Evolutionary conservation across 2,329 filamentous ascomycete genomes (phyloP).

Genomic region (Calonectria multiphialidica): DNA sequence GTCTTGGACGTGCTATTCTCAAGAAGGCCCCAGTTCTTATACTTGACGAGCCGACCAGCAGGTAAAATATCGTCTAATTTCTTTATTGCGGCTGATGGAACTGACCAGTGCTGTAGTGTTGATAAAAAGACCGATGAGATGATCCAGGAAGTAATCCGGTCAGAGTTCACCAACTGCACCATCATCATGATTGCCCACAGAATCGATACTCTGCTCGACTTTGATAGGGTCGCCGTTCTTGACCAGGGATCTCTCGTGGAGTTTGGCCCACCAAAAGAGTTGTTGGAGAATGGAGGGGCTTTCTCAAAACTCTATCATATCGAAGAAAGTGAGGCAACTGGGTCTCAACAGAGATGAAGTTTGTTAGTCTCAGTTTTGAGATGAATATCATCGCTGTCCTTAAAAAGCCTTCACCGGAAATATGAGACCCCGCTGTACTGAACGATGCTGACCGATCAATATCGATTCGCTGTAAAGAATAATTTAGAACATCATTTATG

Average conservation of each 20-base stretch:
- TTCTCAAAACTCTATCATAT: conserved; percentile 41
- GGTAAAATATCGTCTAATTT: conserved; percentile 26
- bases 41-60: conserved; percentile 56
- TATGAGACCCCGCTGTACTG: too few relatives aligned
- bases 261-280: conserved; percentile 41
- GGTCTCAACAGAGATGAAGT: background rate
- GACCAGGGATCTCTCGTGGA: conserved; percentile 45
- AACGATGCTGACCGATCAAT: too few relatives aligned
- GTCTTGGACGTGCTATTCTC: conserved; percentile 47
- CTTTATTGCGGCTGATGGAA: background rate
- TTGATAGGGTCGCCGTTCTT: conserved; percentile 49
- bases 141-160: conserved; percentile 46
- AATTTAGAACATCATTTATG: too few relatives aligned
- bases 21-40: conserved; percentile 44
- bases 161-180: conserved; percentile 46
- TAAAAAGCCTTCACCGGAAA: too few relatives aligned
- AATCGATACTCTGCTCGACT: conserved; percentile 48
- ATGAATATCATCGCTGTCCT: too few relatives aligned
- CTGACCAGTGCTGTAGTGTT: conserved; percentile 37
- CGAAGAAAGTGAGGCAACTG: conserved; percentile 34
- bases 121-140: conserved; percentile 45
- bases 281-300: conserved; percentile 32
- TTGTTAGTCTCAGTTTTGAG: background rate
- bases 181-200: conserved; percentile 52
- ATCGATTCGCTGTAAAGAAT: too few relatives aligned